Evolutionary conservation across 805 yeast genomes (phyloP).

Genomic region (Yamadazyma tumulicola): DNA sequence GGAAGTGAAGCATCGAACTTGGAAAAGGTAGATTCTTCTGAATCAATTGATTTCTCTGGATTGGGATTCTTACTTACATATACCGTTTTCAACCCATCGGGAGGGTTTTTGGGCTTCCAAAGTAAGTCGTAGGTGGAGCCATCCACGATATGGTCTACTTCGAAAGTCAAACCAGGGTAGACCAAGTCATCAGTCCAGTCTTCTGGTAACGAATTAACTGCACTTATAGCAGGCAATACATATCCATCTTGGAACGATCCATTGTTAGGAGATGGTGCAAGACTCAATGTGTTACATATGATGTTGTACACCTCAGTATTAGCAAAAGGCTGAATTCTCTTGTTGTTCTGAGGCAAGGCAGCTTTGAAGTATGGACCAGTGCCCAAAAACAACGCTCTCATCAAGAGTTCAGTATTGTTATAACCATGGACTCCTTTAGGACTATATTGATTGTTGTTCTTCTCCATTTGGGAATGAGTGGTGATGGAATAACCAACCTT

Average conservation of each 20-base stretch:
- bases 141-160: constrained; percentile 40
- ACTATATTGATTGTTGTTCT: constrained; percentile 45
- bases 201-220: constrained; percentile 26
- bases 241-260: constrained; percentile 36
- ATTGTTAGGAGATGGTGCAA: constrained; percentile 55
- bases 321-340: constrained; percentile 56
- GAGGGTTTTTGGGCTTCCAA: constrained; percentile 19
- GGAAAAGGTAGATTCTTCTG: constrained; percentile 19
- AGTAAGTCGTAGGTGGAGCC: constrained; percentile 52
- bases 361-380: constrained; percentile 71
- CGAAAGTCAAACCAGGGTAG: constrained; percentile 52
- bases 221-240: constrained; percentile 15
- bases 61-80: constrained; percentile 19
- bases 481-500: constrained; percentile 75
- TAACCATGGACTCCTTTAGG: constrained; percentile 86
- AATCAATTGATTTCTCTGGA: constrained; percentile 21
- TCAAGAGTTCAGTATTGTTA: constrained; percentile 67
- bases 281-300: constrained; percentile 58
- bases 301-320: constrained; percentile 75
- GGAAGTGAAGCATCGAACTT: constrained; percentile 10
- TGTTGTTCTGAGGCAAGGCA: constrained; percentile 18
- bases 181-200: constrained; percentile 45
- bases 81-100: constrained; percentile 13
- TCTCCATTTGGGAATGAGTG: constrained; percentile 54
- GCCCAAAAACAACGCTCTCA: constrained; percentile 81